Evolutionary conservation across 2,329 filamentous ascomycete genomes (phyloP).

Genomic region (Phyllosticta citriasiana): DNA sequence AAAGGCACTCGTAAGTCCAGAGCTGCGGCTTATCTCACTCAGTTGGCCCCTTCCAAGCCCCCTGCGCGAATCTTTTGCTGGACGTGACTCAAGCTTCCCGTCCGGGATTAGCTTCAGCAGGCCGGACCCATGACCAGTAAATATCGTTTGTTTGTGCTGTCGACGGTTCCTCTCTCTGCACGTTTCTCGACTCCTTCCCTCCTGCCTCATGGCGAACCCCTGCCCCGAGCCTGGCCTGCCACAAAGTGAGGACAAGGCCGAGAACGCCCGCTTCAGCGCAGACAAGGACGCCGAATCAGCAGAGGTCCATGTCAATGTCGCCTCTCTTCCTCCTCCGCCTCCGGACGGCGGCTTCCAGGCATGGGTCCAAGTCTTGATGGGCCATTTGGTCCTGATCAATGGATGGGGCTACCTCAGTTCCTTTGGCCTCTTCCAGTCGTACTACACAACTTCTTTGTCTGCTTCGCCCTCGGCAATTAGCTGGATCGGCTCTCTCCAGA

Average conservation of each 20-base stretch:
- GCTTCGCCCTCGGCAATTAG: conserved; percentile 32
- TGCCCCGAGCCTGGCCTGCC: not conserved
- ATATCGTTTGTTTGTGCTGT: not conserved
- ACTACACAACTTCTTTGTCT: conserved; percentile 32
- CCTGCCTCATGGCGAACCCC: not conserved
- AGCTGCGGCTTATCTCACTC: not conserved
- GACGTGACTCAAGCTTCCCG: not conserved
- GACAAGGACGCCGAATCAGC: not conserved
- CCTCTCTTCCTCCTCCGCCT: conserved; percentile 13
- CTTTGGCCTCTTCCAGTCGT: conserved; percentile 48
- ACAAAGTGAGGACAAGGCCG: not conserved
- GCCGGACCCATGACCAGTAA: not conserved
- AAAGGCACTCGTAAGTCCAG: not conserved
- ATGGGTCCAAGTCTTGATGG: conserved; percentile 31
- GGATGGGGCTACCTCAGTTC: conserved; percentile 39
- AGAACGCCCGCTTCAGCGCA: not conserved
- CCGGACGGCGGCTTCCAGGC: conserved; percentile 43
- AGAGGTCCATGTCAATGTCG: not conserved
- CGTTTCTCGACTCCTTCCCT: not conserved
- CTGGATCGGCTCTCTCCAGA: conserved; percentile 41
- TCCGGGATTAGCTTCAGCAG: not conserved
- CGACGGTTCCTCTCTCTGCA: not conserved
- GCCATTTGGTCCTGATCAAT: conserved; percentile 12
- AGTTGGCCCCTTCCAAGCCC: not conserved
- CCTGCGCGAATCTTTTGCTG: not conserved